Base-by-base conservation (phyloP, 2,329 filamentous ascomycete genomes). In the Emergomyces pasteurianus region DNA sequence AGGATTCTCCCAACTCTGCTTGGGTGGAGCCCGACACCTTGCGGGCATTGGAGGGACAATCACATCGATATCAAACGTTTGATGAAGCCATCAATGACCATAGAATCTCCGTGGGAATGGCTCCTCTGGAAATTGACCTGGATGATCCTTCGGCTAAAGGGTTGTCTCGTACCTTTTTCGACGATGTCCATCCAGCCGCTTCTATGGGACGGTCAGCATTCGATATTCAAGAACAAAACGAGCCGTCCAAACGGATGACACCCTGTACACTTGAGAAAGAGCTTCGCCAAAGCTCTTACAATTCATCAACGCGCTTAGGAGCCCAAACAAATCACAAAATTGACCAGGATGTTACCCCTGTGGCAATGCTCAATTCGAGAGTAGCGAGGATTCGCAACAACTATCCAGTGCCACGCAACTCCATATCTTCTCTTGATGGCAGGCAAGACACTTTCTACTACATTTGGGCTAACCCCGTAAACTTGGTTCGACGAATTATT, bases 11-110 rank as follows among this genome's bases (percentile, higher is more conserved):
- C 68, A 49, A 61, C 67, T 42, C 64, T 69, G 1, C 65, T 70
- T 49, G 73, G 69, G 56, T 72, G 65, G 36, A 75, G 69, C 72
- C 73, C 66, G 61, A 73, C 64, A 65, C 73, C 60, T 60, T 73
- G 63, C 61, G 65, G 67, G 65, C 69, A n/a, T 60, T 73, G 5
- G 71, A 73, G 60, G 71, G 70, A 6, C 65, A 63, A n/a, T 61
- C 64, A 21, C 21, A 61, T 43, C 63, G 65, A 43, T 68, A 66
- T 58, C 64, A 68, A 58, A 65, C 67, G 7, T 69, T 67, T 58
- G 67, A 69, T 50, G 67, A 68, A 43, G 65, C 62, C 14, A 65
- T 66, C 31, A 63, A 63, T 28, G 63, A 62, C 23, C 59, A 61
- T 47, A 54, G 26, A 21, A 28, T 40, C 7, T 40, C 38, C 5